Evolutionary conservation across 495 filamentous ascomycete genomes (phyloP), one percentile per base, ranked within the genome.

Genomic region (Immersiella caudata): DNA sequence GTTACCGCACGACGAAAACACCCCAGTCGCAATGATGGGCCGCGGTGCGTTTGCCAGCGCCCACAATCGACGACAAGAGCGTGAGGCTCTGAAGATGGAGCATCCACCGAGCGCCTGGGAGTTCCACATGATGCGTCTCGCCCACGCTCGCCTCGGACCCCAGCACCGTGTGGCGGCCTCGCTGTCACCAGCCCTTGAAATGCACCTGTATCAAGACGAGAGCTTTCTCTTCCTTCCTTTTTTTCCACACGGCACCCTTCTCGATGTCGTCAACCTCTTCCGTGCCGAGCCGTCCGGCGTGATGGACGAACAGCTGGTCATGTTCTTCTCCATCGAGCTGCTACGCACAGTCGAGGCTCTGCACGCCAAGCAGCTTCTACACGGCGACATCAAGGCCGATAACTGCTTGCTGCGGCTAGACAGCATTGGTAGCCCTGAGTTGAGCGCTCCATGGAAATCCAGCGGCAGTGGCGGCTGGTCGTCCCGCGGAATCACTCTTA

Each of bases 281-380:
- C 87, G 89, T 68, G 84, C 87, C 29, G 92, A 96, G 52, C 76
- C 84, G 11, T 83, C 82, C 1, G 87, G 86, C 3, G 90, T 90
- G 0, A 89, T 97, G 81, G 95, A 98, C 67, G 95, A 99, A 78
- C 79, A 79, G 27, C 80, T 98, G 0, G 91, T 89, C 60, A 97
- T 98, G 92, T 98, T 97, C 82, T 95, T 97, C 79, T 85, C 91
- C 22, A 82, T 98, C 67, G 95, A 99, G 77, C 87, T 99, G 29
- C 84, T 98, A 67, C 90, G 95, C 52, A 96, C 93, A 0, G 83
- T 97, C 22, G 94, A 99, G 80, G 88, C 88, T 0, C 83, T 98
- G 62, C 95, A 99, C 79, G 72, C 87, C 1, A 89, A 89, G 66
- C 85, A 87, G 8, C 85, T 99, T 68, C 81, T 97, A 26, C 95